Evolutionary conservation across 1,284 basidiomycete species (phyloP), one percentile per base, ranked within the genome.

Genomic region (Cryptococcus depauperatus): DNA sequence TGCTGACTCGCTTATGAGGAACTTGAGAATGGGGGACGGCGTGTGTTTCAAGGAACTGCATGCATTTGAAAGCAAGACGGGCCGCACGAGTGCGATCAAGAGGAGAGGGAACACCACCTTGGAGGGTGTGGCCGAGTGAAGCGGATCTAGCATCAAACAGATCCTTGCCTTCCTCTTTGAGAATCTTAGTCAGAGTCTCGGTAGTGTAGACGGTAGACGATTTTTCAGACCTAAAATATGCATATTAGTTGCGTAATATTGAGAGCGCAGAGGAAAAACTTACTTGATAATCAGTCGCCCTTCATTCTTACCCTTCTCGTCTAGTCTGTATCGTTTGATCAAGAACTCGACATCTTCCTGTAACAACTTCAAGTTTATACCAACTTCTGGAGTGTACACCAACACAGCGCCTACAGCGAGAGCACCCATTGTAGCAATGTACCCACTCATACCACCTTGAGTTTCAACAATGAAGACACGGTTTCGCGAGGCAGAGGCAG

Each of bases 391-490:
- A 0, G 89, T 95, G 69, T 98, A 98, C 25, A 95, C 86, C 41
- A 96, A 74, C 52, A 83, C 83, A 1, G 92, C 93, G 27, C 93
- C 93, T 35, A 84, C 90, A 35, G 95, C 93, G 54, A 98, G 75
- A 2, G 89, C 93, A 46, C 93, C 95, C 76, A 97, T 80, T 1
- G 90, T 84, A 6, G 92, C 91, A 51, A 98, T 81, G 69, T 95
- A 97, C 9, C 95, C 93, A 66, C 88, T 95, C 71, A 84, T 84
- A 28, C 93, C 93, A 45, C 95, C 93, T 70, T 98, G 95, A 0
- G 92, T 96, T 74, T 98, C 92, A 22, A 99, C 89, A 2, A 98
- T 85, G 66, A 99, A 98, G 44, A 96, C 92, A 38, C 93, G 76
- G 69, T 97, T 93, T 54, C 93, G 74, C 59, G 87, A 92, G 5